A percentile compares a stretch with the other conserved stretches of the same genome.
These are phyloP conservation scores for Cucurbitaria berberidis DNA, from an alignment of 2,329 filamentous ascomycete species.

Conservation along the genomic window DNA sequence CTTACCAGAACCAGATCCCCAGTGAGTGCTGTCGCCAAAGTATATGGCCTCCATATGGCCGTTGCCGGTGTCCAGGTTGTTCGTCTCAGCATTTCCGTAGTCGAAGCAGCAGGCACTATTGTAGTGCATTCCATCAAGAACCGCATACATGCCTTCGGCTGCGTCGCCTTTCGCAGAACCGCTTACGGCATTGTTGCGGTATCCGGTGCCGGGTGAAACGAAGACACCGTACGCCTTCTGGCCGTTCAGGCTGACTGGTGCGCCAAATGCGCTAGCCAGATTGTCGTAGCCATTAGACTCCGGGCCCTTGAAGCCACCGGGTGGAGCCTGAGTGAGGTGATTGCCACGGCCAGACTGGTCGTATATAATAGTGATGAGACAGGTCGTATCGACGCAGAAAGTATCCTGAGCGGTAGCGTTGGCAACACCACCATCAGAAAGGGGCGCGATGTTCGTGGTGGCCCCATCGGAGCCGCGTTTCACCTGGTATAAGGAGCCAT, in stretches of 20 bases:
- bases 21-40: conserved; percentile 62
- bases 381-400: conserved; percentile 67
- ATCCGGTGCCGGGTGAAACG: conserved; percentile 66
- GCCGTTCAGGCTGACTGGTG: conserved; percentile 66
- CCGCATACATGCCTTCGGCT: conserved; percentile 66
- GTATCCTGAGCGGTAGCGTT: conserved; percentile 66
- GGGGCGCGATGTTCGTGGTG: conserved; percentile 57
- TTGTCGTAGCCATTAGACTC: conserved; percentile 65
- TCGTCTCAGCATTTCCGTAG: conserved; percentile 53
- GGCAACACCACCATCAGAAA: conserved; percentile 66
- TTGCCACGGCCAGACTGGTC: conserved; percentile 69
- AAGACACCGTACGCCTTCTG: conserved; percentile 70
- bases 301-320: conserved; percentile 63
- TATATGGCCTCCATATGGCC: conserved; percentile 75
- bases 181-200: conserved; percentile 63
- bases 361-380: conserved; percentile 68
- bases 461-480: conserved; percentile 60
- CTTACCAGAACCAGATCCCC: conserved; percentile 63
- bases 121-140: conserved; percentile 66
- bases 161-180: conserved; percentile 63
- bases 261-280: conserved; percentile 64
- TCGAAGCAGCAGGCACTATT: conserved; percentile 61
- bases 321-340: conserved; percentile 67
- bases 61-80: conserved; percentile 57
- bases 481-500: conserved; percentile 65